phyloP scores from a whole-genome alignment of 1,139 yeast species.

The Debaryomycetaceae sp. region DNA sequence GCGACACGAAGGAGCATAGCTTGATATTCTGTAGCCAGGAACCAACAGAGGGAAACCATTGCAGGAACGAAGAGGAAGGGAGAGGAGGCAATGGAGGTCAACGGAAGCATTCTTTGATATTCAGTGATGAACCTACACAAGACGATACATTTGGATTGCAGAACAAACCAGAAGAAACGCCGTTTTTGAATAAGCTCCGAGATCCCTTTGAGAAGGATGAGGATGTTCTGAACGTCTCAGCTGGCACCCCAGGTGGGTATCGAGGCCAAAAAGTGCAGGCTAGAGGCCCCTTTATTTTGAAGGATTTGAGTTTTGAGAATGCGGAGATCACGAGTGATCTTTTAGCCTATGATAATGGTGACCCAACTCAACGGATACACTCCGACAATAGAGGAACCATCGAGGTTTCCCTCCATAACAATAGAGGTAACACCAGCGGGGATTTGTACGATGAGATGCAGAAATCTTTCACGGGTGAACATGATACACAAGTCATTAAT shows the following conservation, averaged over 20 bases:
- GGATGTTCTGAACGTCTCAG: neutral
- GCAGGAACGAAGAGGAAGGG: neutral
- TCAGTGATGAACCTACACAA: slow-evolving; percentile 4
- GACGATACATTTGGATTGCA: slow-evolving; percentile 7
- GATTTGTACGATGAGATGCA: neutral
- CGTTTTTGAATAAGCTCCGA: slow-evolving; percentile 8
- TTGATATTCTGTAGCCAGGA: neutral
- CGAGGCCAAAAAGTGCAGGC: neutral
- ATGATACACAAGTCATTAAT: slow-evolving; percentile 6
- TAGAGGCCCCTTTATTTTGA: neutral
- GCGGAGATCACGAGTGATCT: neutral
- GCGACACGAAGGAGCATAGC: neutral
- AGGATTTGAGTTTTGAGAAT: neutral
- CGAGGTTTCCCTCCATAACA: slow-evolving; percentile 4
- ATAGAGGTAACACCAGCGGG: neutral
- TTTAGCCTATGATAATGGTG: neutral
- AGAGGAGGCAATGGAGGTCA: neutral
- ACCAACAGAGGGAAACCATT: neutral
- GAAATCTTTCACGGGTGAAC: neutral
- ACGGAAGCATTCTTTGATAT: neutral
- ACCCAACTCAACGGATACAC: neutral
- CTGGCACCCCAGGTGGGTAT: neutral
- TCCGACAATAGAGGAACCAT: neutral
- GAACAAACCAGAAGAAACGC: slow-evolving; percentile 7
- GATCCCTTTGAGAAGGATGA: slow-evolving; percentile 9